Conservation (phyloP, 2,329 filamentous ascomycete species). For the Elsinoe fawcettii region DNA sequence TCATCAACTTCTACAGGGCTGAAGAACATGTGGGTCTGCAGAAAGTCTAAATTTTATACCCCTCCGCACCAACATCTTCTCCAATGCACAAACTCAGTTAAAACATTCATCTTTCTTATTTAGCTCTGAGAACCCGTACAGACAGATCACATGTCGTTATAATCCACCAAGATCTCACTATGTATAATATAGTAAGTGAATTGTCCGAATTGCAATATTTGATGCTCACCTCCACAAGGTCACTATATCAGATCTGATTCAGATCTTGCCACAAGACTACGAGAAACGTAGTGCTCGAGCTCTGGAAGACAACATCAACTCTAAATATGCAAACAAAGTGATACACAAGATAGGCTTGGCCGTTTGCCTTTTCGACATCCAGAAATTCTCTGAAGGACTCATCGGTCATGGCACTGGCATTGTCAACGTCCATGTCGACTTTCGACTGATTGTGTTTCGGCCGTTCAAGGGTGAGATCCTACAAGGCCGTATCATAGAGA, state of each 20-base stretch:
- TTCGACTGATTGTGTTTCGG: constrained; percentile 85
- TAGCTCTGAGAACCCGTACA: too few species aligned
- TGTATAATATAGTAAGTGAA: constrained; percentile 24
- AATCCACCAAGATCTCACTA: too few species aligned
- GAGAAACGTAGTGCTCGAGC: constrained; percentile 72
- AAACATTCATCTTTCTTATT: constrained; percentile 1
- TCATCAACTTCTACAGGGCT: not conserved
- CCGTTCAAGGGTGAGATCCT: constrained; percentile 94
- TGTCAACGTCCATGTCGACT: constrained; percentile 78
- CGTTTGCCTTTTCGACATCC: constrained; percentile 84
- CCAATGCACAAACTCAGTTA: not conserved
- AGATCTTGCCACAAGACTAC: constrained; percentile 85
- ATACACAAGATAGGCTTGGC: constrained; percentile 93
- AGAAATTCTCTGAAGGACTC: constrained; percentile 82
- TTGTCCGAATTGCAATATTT: not conserved
- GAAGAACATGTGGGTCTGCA: constrained; percentile 12
- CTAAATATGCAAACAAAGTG: constrained; percentile 92
- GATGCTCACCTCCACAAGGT: constrained; percentile 49
- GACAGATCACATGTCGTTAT: too few species aligned
- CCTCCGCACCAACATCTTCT: not conserved
- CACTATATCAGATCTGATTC: constrained; percentile 87
- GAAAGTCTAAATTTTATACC: constrained; percentile 7
- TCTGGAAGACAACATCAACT: constrained; percentile 93
- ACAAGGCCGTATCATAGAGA: constrained; percentile 71
- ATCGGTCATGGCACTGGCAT: constrained; percentile 89